phyloP scores from a whole-genome alignment of 1,139 yeast species.

The Geotrichum citri-aurantii region DNA sequence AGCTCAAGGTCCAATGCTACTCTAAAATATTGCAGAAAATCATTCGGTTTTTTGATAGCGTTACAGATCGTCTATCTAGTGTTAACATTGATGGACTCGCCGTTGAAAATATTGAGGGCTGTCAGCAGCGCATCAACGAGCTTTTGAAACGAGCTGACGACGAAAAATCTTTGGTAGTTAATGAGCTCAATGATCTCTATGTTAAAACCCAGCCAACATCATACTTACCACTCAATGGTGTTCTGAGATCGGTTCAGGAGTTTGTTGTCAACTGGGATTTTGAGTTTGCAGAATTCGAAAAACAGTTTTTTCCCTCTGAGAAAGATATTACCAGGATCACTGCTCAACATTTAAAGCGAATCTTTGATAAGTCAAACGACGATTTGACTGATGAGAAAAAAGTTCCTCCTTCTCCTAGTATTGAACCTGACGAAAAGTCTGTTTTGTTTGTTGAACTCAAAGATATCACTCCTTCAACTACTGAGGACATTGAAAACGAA shows the following conservation, averaged over 20 bases:
- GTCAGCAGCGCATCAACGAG: conserved; percentile 53
- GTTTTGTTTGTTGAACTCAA: not conserved
- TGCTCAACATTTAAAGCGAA: conserved; percentile 74
- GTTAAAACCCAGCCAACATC: conserved; percentile 54
- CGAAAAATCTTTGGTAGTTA: conserved; percentile 47
- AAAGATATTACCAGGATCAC: conserved; percentile 90
- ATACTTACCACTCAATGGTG: conserved; percentile 62
- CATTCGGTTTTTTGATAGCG: conserved; percentile 61
- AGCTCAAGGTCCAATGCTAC: conserved; percentile 60
- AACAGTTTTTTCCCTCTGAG: conserved; percentile 77
- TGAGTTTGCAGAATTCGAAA: conserved; percentile 80
- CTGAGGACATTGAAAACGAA: not conserved
- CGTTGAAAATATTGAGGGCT: conserved; percentile 65
- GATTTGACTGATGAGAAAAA: conserved; percentile 36
- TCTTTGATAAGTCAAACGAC: conserved; percentile 46
- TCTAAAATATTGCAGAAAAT: conserved; percentile 51
- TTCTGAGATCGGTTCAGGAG: conserved; percentile 69
- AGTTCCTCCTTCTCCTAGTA: not conserved
- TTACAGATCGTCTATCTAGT: conserved; percentile 62
- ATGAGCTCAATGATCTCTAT: conserved; percentile 50
- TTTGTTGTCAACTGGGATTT: conserved; percentile 83
- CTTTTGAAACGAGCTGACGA: conserved; percentile 49
- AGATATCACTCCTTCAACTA: not conserved
- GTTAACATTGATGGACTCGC: conserved; percentile 76
- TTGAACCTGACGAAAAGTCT: conserved; percentile 1